Conservation (phyloP, 495 filamentous ascomycete species). For the Aspergillus bertholletiae region DNA sequence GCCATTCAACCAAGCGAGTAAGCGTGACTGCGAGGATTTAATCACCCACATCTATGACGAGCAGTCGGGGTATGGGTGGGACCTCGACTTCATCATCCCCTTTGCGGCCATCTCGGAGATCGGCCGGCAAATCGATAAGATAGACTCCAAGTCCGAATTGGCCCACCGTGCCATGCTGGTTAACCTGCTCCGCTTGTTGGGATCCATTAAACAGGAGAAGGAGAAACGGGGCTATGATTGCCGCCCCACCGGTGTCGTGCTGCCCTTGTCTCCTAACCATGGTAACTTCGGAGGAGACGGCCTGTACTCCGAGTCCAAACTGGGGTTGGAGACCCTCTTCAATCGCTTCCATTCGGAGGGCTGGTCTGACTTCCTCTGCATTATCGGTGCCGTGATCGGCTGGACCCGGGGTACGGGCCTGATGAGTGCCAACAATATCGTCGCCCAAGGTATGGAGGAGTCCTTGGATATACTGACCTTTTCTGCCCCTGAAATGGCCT, state of each 20-base stretch:
- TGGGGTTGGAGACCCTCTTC: constrained; percentile 93
- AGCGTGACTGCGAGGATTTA: constrained; percentile 22
- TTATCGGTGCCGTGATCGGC: constrained; percentile 96
- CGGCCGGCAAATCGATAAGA: constrained; percentile 90
- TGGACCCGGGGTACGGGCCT: constrained; percentile 98
- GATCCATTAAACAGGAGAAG: constrained; percentile 77
- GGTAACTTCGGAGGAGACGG: constrained; percentile 98
- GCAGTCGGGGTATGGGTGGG: constrained; percentile 92
- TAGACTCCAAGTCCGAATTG: constrained; percentile 87
- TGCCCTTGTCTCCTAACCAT: constrained; percentile 96
- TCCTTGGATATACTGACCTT: constrained; percentile 97
- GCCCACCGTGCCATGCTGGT: constrained; percentile 98
- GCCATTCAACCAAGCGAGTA: constrained; percentile 30
- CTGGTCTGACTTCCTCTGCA: constrained; percentile 94
- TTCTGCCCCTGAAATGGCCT: constrained; percentile 98
- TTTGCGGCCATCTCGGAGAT: constrained; percentile 98
- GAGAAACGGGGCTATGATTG: constrained; percentile 75
- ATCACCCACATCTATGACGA: constrained; percentile 95
- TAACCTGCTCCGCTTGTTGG: constrained; percentile 86
- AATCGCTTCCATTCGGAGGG: constrained; percentile 96
- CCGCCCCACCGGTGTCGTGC: constrained; percentile 88
- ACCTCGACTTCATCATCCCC: constrained; percentile 91
- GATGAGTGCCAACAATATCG: constrained; percentile 95
- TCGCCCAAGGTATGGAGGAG: constrained; percentile 91
- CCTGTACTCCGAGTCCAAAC: constrained; percentile 96